These are phyloP conservation scores for Xylaria curta DNA, from an alignment of 495 filamentous ascomycete species.

Conservation along the genomic window DNA sequence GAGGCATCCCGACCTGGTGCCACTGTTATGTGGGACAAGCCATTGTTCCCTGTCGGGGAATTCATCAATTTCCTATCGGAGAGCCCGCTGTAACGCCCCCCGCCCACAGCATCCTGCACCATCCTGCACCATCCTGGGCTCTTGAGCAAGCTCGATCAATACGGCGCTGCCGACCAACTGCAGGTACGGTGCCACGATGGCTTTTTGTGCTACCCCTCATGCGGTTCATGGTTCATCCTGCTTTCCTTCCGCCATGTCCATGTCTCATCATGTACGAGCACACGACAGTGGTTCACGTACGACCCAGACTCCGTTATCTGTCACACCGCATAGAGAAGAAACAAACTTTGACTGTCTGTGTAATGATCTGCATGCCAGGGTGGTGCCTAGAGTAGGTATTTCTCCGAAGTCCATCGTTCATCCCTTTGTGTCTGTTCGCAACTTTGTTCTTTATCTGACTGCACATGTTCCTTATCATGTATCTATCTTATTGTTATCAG, in stretches of 20 bases:
- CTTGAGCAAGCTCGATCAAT: neutral
- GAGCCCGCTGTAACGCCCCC: slow-evolving; percentile 21
- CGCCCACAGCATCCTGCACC: slow-evolving; percentile 10
- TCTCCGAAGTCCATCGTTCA: neutral
- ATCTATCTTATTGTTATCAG: neutral
- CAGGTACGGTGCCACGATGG: slow-evolving; percentile 17
- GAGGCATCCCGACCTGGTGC: neutral
- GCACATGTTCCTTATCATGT: neutral
- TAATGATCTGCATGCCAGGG: neutral
- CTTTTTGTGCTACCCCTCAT: slow-evolving; percentile 14
- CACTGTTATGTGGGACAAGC: neutral
- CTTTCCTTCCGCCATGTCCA: neutral
- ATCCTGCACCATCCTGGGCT: neutral
- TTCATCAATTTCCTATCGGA: slow-evolving; percentile 20
- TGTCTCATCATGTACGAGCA: neutral
- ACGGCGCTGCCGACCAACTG: slow-evolving; percentile 23
- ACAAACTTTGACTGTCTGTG: neutral
- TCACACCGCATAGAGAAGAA: slow-evolving; percentile 6
- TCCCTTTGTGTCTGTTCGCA: neutral
- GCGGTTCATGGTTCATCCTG: neutral
- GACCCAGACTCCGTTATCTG: neutral
- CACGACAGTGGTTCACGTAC: neutral
- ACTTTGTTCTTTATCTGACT: neutral
- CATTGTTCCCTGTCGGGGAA: slow-evolving; percentile 14
- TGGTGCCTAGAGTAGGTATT: neutral